A percentile compares a stretch with the other conserved stretches of the same genome.
phyloP scores from a whole-genome alignment of 2,329 filamentous ascomycete species.

The Ascocoryne sarcoides region DNA sequence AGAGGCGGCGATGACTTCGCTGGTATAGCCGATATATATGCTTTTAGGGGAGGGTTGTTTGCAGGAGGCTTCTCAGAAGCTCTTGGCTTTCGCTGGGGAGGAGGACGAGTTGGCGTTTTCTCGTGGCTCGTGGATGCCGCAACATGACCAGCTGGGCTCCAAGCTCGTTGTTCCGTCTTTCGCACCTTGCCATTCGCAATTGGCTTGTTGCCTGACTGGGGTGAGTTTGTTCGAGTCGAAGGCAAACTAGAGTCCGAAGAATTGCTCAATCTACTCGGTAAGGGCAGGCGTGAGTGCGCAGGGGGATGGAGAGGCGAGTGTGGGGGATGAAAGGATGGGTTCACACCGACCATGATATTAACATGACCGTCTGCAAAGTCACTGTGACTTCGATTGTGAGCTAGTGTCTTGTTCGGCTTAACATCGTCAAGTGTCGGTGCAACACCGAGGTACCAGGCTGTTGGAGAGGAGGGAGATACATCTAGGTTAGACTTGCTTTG shows the following conservation, averaged over 20 bases:
- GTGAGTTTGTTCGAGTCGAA: slow-evolving; percentile 49
- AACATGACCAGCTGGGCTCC: slow-evolving; percentile 21
- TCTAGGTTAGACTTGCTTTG: slow-evolving; percentile 49
- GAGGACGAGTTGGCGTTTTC: slow-evolving; percentile 34
- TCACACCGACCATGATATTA: slow-evolving; percentile 22
- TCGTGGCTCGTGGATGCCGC: slow-evolving; percentile 32
- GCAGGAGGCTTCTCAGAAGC: slow-evolving; percentile 15
- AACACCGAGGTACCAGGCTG: slow-evolving; percentile 52
- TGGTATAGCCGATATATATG: slow-evolving; percentile 61
- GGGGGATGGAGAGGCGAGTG: slow-evolving; percentile 8
- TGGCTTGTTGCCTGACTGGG: slow-evolving; percentile 36
- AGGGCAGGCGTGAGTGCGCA: slow-evolving; percentile 21
- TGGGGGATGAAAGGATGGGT: slow-evolving; percentile 22
- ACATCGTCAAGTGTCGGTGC: slow-evolving; percentile 34
- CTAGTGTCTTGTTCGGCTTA: slow-evolving; percentile 28
- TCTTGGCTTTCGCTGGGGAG: slow-evolving; percentile 16
- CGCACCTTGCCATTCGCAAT: slow-evolving; percentile 28
- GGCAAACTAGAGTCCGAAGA: slow-evolving; percentile 40
- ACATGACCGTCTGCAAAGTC: slow-evolving; percentile 34
- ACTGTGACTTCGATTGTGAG: slow-evolving; percentile 48
- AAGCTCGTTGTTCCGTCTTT: slow-evolving; percentile 21
- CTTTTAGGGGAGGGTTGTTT: slow-evolving; percentile 51
- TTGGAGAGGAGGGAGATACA: slow-evolving; percentile 53
- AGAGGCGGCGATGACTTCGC: slow-evolving; percentile 71
- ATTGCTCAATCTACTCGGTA: slow-evolving; percentile 27